Base-by-base conservation (phyloP, 345 rosid species). In the Gossypium ekmanianum region DNA sequence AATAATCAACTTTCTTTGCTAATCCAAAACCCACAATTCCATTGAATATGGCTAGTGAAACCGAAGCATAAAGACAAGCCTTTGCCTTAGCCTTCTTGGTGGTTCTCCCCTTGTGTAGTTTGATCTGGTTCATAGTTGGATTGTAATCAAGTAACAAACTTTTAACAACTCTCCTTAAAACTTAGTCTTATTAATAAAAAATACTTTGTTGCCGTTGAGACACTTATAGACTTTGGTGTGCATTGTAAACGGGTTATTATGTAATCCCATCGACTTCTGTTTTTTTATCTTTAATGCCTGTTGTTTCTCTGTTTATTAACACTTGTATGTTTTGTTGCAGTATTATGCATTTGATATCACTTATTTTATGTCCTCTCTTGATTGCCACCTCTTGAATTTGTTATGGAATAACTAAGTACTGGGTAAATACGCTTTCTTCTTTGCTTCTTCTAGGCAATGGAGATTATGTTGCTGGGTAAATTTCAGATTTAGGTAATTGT, bases 401-500 rank as follows among this genome's bases (percentile, higher is more conserved):
- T 86, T 94, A 48, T 94, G 98, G 98, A 92, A 90, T 22, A 22
- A 22, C 1, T 90, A 94, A 90, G 87, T 94, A 92, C 77, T 90
- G 94, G 94, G 97, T 90, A 72, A 94, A 94, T 81, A 94, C 94
- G 0, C 93, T 94, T 59, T 95, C 98, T 29, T 95, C 98, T 80
- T 95, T 98, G 17, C 94, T 97, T 65, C 89, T 95, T 65, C 83
- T 96, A 83, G 97, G 98, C 65, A 93, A 89, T 80, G 98, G 95
- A 67, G 99, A 96, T 88, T 96, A 93, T 75, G 97, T 96, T 78
- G 98, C 98, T 0, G 99, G 99, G 61, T 98, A 96, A 82, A 89
- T 93, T 80, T 96, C 94, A 27, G 98, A 96, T 85, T 86, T 96
- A 86, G 98, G 99, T 93, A 88, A 84, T 54, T 54, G 41, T 34